Evolutionary conservation across 495 filamentous ascomycete genomes (phyloP).

Genomic region (Penicillium tannophilum): DNA sequence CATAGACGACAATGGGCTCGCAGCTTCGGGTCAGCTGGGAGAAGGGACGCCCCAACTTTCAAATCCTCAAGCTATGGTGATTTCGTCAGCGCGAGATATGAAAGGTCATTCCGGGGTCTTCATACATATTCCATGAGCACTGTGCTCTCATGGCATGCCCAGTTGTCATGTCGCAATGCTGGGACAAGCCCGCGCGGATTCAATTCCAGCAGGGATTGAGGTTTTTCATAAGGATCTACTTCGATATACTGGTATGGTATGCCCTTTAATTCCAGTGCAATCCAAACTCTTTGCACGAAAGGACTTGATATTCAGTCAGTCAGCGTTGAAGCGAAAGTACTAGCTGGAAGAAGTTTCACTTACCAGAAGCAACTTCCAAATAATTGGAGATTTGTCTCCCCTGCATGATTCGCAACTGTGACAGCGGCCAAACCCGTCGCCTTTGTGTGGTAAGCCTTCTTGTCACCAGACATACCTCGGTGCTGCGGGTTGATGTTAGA

Average conservation of each 20-base stretch:
- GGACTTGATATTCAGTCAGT: conserved; percentile 44
- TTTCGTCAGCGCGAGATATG: conserved; percentile 11
- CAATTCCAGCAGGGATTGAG: conserved; percentile 73
- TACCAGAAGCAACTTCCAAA: conserved; percentile 93
- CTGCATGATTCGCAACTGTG: conserved; percentile 73
- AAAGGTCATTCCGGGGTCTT: conserved; percentile 8
- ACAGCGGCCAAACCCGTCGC: conserved; percentile 73
- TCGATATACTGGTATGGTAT: conserved; percentile 91
- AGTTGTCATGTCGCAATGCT: conserved; percentile 78
- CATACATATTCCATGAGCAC: conserved; percentile 88
- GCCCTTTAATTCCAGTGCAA: conserved; percentile 84
- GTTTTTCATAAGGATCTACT: conserved; percentile 84
- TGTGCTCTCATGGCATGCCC: conserved; percentile 84
- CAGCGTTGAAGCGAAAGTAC: conserved; percentile 11
- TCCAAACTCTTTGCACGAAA: conserved; percentile 95
- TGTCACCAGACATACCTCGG: conserved; percentile 47
- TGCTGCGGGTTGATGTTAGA: conserved; percentile 22
- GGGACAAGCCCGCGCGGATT: conserved; percentile 90
- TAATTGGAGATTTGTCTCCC: conserved; percentile 74
- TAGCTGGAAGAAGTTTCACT: conserved; percentile 21
- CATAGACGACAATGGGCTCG: conserved; percentile 82
- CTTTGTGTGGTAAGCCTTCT: conserved; percentile 80
- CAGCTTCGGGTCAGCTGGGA: conserved; percentile 63
- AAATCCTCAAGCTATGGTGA: conserved; percentile 73
- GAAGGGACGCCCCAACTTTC: conserved; percentile 57